Base-by-base conservation (phyloP, 352 stramenopile genomes). In the Phytophthora crassamura region DNA sequence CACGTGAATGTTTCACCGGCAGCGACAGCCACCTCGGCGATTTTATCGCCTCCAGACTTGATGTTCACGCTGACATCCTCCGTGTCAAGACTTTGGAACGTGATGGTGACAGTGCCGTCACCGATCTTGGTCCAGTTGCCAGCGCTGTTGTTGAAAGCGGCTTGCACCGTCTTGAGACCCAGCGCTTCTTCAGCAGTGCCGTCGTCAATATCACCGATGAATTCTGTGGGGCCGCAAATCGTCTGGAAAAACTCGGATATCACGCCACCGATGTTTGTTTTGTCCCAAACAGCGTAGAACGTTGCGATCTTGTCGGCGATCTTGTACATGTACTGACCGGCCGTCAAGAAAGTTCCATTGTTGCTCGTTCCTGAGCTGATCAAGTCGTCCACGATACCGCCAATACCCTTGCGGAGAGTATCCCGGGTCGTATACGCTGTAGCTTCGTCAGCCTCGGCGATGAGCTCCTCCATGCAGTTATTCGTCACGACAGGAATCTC, bases 201-300 rank as follows among this genome's bases (percentile, higher is more conserved):
- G 40, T 83, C 69, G 33, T 75, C 66, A 38, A 86, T 73, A 0
- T 77, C 59, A 5, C 75, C 72, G 9, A 72, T 66, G 53, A 78
- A 82, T 25, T 67, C 54, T 12, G 77, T 82, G 5, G 77, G 72
- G 7, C 69, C 72, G 18, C 77, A 84, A 32, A 82, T 80, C 1
- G 74, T 78, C 58, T 86, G 74, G 4, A 86, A 62, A 16, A 74
- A 86, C 32, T 80, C 69, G 30, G 71, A 60, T 3, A 64, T 58
- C 41, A 84, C 65, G 7, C 28, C 22, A 7, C 49, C 64, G 41
- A 84, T 42, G 11, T 69, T 71, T 15, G 72, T 82, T 7, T 64
- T 22, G 35, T 84, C 74, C 48, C 75, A 84, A 10, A 74, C 56
- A 10, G 66, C 54, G 39, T 82, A 69, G 14, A 67, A 68, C 25